Percentiles rank a stretch among this genome's conserved stretches.
These are phyloP conservation scores for Penicillium waksmanii DNA, from an alignment of 495 filamentous ascomycete species.

Conservation along the genomic window DNA sequence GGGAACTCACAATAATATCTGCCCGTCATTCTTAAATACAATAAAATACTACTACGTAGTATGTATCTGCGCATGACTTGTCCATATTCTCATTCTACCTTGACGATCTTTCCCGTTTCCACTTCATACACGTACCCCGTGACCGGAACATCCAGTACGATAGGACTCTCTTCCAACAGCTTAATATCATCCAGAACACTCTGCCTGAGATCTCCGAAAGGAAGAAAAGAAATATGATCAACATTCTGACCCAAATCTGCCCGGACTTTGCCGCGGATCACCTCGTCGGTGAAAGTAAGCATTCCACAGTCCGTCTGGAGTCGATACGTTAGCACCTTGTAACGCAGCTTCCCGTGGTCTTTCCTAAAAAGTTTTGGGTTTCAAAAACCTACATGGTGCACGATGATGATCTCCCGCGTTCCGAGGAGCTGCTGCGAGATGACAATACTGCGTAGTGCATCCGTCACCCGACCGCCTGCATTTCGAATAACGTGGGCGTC, in stretches of 20 bases:
- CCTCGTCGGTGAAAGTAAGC: constrained; percentile 74
- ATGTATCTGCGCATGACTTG: neutral
- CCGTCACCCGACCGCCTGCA: constrained; percentile 64
- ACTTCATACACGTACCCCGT: constrained; percentile 84
- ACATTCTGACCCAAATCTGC: constrained; percentile 59
- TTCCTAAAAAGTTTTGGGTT: too few relatives aligned
- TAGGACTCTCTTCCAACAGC: constrained; percentile 60
- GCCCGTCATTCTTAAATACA: too few relatives aligned
- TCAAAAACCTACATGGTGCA: constrained; percentile 63
- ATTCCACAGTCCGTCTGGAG: constrained; percentile 70
- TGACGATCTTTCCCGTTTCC: constrained; percentile 70
- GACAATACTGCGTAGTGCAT: constrained; percentile 73
- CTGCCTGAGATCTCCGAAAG: constrained; percentile 65
- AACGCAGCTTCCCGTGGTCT: neutral
- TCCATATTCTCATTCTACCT: constrained; percentile 39
- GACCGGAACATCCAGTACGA: constrained; percentile 62
- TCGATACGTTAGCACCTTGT: neutral
- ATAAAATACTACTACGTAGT: neutral
- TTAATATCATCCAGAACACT: constrained; percentile 69
- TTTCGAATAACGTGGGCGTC: constrained; percentile 87
- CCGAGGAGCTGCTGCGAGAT: constrained; percentile 83
- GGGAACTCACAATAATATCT: neutral
- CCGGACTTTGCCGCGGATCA: constrained; percentile 59
- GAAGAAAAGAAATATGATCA: constrained; percentile 58
- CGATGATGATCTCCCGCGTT: constrained; percentile 74